A percentile compares a stretch with the other conserved stretches of the same genome.
Evolutionary conservation across 164 flowering plant genomes (phyloP).

Genomic region (Vitis cinerea): DNA sequence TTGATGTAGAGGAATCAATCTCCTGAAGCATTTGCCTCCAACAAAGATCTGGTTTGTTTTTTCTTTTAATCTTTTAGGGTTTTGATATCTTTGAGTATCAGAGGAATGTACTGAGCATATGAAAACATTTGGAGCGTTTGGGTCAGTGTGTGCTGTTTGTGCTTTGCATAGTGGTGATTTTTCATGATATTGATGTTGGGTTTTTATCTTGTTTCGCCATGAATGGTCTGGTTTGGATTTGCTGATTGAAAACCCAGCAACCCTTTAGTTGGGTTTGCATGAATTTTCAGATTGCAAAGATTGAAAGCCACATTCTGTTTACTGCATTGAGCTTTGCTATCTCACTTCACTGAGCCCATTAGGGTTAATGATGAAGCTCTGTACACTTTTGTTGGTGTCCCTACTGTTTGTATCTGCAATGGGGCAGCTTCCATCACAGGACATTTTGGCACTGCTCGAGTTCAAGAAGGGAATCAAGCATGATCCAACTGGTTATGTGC

Average conservation of each 20-base stretch:
- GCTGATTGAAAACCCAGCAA: background rate
- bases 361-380: slow-evolving; percentile 24
- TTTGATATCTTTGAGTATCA: background rate
- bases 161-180: background rate
- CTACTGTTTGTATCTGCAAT: slow-evolving; percentile 26
- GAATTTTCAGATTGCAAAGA: background rate
- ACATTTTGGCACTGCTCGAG: slow-evolving; percentile 76
- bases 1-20: slow-evolving; percentile 10
- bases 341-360: background rate
- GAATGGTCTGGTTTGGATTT: background rate
- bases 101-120: slow-evolving; percentile 5
- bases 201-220: background rate
- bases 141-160: background rate
- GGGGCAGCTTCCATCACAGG: slow-evolving; percentile 90
- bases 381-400: slow-evolving; percentile 29
- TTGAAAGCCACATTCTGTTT: background rate
- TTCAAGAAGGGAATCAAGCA: slow-evolving; percentile 88
- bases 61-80: background rate
- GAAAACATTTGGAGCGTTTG: background rate
- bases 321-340: background rate
- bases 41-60: slow-evolving; percentile 3
- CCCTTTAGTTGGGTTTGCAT: background rate
- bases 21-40: slow-evolving; percentile 7
- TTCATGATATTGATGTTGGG: background rate
- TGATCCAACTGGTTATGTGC: slow-evolving; percentile 87